Conservation (phyloP, 2,329 filamentous ascomycete species). For the Tolypocladium capitatum region DNA sequence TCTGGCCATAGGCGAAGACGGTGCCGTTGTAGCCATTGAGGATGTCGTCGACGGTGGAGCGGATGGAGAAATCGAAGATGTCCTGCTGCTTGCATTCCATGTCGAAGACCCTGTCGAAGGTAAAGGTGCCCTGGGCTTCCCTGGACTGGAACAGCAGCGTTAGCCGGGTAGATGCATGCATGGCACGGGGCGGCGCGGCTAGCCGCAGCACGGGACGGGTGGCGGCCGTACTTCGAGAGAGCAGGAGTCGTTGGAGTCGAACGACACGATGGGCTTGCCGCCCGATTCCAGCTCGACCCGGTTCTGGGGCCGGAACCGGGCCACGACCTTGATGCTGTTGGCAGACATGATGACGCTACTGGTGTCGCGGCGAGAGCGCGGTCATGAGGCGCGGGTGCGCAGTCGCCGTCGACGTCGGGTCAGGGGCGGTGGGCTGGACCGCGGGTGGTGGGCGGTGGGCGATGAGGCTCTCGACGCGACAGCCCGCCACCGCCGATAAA, state of each 20-base stretch:
- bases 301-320: slow-evolving; percentile 95
- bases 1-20: slow-evolving; percentile 97
- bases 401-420: slow-evolving; percentile 1
- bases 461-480: background rate
- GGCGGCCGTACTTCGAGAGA: slow-evolving; percentile 61
- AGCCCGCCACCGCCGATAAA: background rate
- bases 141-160: slow-evolving; percentile 47
- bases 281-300: slow-evolving; percentile 81
- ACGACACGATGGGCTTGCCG: slow-evolving; percentile 82
- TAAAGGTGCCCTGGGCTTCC: slow-evolving; percentile 76
- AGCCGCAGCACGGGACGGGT: background rate
- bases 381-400: slow-evolving; percentile 5
- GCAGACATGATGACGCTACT: slow-evolving; percentile 36
- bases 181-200: background rate
- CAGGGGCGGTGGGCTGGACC: slow-evolving; percentile 1
- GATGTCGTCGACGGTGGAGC: slow-evolving; percentile 91
- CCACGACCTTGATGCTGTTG: slow-evolving; percentile 76
- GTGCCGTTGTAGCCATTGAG: slow-evolving; percentile 98
- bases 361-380: slow-evolving; percentile 1
- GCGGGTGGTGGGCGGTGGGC: background rate
- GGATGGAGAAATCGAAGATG: slow-evolving; percentile 97
- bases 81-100: slow-evolving; percentile 84
- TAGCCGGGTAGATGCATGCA: slow-evolving; percentile 6
- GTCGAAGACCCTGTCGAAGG: slow-evolving; percentile 94
- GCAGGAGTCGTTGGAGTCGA: slow-evolving; percentile 83